A percentile compares a stretch with the other conserved stretches of the same genome.
phyloP scores from a whole-genome alignment of 2,329 filamentous ascomycete species.

The Fusarium caatingaense region DNA sequence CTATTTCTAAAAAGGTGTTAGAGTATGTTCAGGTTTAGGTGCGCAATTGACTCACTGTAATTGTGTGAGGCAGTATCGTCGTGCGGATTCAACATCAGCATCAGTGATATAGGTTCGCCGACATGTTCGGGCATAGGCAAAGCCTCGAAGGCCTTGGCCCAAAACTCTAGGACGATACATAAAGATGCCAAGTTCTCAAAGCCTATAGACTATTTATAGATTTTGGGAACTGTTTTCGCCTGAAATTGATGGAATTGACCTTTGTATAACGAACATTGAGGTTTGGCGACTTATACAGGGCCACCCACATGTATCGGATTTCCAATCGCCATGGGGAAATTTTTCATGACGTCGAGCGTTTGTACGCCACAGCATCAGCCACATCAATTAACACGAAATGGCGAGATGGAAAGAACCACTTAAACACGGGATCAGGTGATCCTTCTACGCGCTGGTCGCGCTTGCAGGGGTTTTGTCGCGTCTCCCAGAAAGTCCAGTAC shows the following conservation, averaged over 20 bases:
- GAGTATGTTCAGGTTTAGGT: background rate
- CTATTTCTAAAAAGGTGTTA: constrained; percentile 70
- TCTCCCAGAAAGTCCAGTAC: constrained; percentile 47
- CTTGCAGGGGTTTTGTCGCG: constrained; percentile 49
- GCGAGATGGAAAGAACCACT: constrained; percentile 3
- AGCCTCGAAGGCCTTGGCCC: constrained; percentile 55
- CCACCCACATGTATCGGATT: constrained; percentile 43
- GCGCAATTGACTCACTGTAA: constrained; percentile 55
- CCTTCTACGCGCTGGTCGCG: constrained; percentile 53
- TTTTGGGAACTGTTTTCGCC: background rate
- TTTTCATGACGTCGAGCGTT: constrained; percentile 47
- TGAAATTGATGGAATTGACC: constrained; percentile 5
- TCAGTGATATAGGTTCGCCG: constrained; percentile 61
- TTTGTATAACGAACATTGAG: constrained; percentile 29
- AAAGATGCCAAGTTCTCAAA: constrained; percentile 17
- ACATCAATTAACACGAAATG: constrained; percentile 21
- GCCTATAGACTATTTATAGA: background rate
- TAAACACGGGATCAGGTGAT: constrained; percentile 55
- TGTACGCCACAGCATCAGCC: constrained; percentile 30
- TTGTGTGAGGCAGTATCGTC: constrained; percentile 65
- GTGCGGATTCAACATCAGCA: constrained; percentile 63
- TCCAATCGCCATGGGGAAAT: constrained; percentile 38
- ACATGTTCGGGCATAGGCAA: constrained; percentile 43
- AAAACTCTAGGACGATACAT: constrained; percentile 56
- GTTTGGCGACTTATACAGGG: constrained; percentile 27